phyloP scores from a whole-genome alignment of 2,329 filamentous ascomycete genomes.

The Elsinoe arachidis region DNA sequence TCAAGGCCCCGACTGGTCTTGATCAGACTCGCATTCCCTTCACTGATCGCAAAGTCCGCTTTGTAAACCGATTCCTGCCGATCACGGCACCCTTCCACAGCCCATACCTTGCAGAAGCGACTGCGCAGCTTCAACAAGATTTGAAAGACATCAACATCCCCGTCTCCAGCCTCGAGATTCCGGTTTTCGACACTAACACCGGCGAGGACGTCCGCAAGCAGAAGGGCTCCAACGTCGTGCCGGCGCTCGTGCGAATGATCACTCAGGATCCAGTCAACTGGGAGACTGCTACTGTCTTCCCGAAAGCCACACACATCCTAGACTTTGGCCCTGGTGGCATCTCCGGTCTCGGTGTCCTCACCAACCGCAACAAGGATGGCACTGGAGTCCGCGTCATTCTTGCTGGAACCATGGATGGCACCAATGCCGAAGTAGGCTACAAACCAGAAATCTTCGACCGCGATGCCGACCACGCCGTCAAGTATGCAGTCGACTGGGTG shows the following conservation, averaged over 20 bases:
- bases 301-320: constrained; percentile 82
- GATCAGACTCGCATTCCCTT: constrained; percentile 92
- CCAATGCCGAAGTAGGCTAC: constrained; percentile 85
- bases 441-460: constrained; percentile 97
- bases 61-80: constrained; percentile 91
- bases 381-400: constrained; percentile 95
- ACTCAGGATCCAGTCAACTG: constrained; percentile 90
- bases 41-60: constrained; percentile 92
- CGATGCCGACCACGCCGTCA: constrained; percentile 88
- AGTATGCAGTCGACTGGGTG: constrained; percentile 94
- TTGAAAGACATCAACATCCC: constrained; percentile 73
- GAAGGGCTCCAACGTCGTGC: constrained; percentile 66
- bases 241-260: constrained; percentile 81
- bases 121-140: constrained; percentile 75
- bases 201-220: constrained; percentile 73
- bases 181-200: constrained; percentile 83
- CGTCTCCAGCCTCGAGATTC: constrained; percentile 63
- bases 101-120: constrained; percentile 78
- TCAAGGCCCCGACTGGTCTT: constrained; percentile 93
- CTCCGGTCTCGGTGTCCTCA: constrained; percentile 88
- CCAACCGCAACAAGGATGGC: constrained; percentile 98
- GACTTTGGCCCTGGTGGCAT: constrained; percentile 97
- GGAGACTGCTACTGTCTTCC: constrained; percentile 90
- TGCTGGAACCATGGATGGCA: constrained; percentile 85
- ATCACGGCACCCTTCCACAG: constrained; percentile 99